Evolutionary conservation across 768 basidiomycete species (phyloP), one percentile per base, ranked within the genome.

Genomic region (Clitopilus hobsonii): DNA sequence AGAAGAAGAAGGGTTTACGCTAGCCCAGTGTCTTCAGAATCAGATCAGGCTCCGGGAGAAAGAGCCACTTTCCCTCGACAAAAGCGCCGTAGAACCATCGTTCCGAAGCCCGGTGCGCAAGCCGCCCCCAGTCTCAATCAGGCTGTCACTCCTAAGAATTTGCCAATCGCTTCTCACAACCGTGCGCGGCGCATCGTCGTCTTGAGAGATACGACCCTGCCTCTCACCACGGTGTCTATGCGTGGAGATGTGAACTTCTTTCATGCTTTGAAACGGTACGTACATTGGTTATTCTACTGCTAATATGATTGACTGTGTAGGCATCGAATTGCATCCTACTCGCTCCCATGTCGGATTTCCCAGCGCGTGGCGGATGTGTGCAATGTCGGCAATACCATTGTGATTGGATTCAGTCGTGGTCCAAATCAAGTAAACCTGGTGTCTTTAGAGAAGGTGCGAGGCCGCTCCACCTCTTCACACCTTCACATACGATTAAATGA

Each of bases 291-390:
- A 5, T 45, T 23, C 11, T 16, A 5, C 41, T 45, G 41, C 41
- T n/a, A 45, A 1, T 20, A 18, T 23, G 41, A 4, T 23, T 45
- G 41, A 23, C 18, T 23, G 16, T 52, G 51, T 58, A 74, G 74
- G 51, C 66, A 65, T 47, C 67, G 76, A 52, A 68, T 74, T 49
- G 68, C 68, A 22, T 60, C 63, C 14, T 66, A 64, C 53, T 80
- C 76, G 3, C 61, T 76, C 55, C 74, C 74, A 51, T 71, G 70
- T 59, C 58, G 68, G 3, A 59, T 58, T 25, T 66, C 69, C 60
- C 67, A 70, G 28, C 75, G 75, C 58, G 78, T 81, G 52, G 70
- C 70, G 45, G 79, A 84, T 58, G 79, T 74, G 20, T 72, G 74
- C 53, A 68, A 75, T 54, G 62, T 78, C 26, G 71, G 68, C 13